Conservation (phyloP, 1,284 basidiomycete species). For the Ustilago cynodontis region DNA sequence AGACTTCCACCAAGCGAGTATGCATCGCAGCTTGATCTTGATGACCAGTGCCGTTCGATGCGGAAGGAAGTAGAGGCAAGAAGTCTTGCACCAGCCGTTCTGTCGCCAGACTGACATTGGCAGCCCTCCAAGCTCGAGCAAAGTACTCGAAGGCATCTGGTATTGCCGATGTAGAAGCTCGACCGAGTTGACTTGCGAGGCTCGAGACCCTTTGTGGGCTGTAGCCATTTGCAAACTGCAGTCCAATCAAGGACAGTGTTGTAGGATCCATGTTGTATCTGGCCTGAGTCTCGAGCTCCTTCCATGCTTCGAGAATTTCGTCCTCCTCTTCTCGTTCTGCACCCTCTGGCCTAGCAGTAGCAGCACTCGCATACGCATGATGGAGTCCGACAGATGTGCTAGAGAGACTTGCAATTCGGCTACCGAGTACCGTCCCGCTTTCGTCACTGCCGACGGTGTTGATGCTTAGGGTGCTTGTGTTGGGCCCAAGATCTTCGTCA, state of each 20-base stretch:
- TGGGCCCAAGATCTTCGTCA: slow-evolving; percentile 44
- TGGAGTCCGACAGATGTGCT: slow-evolving; percentile 26
- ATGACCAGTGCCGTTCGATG: background rate
- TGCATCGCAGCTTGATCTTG: slow-evolving; percentile 15
- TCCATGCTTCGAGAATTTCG: slow-evolving; percentile 37
- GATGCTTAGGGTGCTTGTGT: slow-evolving; percentile 49
- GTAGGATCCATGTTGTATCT: slow-evolving; percentile 61
- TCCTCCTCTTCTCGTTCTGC: slow-evolving; percentile 35
- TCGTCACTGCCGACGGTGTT: slow-evolving; percentile 51
- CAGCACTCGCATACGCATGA: slow-evolving; percentile 3
- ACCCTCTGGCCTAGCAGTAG: slow-evolving; percentile 1
- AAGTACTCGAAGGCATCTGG: slow-evolving; percentile 59
- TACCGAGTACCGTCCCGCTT: slow-evolving; percentile 49
- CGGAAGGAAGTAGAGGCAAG: slow-evolving; percentile 39
- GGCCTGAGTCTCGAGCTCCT: slow-evolving; percentile 42
- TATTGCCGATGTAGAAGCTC: slow-evolving; percentile 17
- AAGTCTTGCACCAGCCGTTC: slow-evolving; percentile 56
- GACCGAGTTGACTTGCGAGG: slow-evolving; percentile 8
- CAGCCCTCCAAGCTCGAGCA: slow-evolving; percentile 52
- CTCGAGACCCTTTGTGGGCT: slow-evolving; percentile 7
- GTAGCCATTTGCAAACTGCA: slow-evolving; percentile 40
- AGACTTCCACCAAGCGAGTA: slow-evolving; percentile 7
- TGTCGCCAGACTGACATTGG: slow-evolving; percentile 54
- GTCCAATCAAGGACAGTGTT: slow-evolving; percentile 54
- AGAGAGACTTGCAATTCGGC: slow-evolving; percentile 36